Percentiles rank a stretch among this genome's conserved stretches.
Evolutionary conservation across 805 yeast species (phyloP).

Genomic region (Hanseniaspora taiwanica): DNA sequence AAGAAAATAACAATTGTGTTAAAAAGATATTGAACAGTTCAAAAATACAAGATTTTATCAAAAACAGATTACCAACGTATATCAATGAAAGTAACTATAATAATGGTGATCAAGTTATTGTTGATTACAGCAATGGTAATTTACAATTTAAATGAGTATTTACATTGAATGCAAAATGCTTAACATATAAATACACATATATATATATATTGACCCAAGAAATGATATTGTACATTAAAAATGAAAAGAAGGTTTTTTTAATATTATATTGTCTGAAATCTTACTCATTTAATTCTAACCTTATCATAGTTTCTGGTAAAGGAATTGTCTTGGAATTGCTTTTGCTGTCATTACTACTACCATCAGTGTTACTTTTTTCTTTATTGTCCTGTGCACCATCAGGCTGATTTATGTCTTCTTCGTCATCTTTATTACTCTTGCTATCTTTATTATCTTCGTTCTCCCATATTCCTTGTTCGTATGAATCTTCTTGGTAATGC

Average conservation of each 20-base stretch:
- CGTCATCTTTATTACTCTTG: neutral
- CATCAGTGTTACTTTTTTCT: conserved; percentile 24
- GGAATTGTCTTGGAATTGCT: conserved; percentile 26
- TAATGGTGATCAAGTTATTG: conserved; percentile 24
- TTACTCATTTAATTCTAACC: conserved; percentile 30
- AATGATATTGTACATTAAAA: too few relatives aligned
- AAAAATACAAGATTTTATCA: conserved; percentile 7
- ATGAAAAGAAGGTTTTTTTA: neutral
- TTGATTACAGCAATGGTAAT: conserved; percentile 13
- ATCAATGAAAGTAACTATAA: conserved; percentile 24
- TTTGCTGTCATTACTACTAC: conserved; percentile 17
- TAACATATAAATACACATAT: too few relatives aligned
- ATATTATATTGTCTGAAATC: neutral
- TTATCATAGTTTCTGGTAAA: conserved; percentile 52
- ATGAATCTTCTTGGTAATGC: conserved; percentile 21
- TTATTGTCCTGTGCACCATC: conserved; percentile 38
- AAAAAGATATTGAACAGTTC: conserved; percentile 14
- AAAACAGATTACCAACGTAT: neutral
- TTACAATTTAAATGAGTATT: conserved; percentile 6
- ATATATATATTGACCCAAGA: too few relatives aligned
- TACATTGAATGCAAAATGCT: conserved; percentile 2
- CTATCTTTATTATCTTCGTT: too few relatives aligned
- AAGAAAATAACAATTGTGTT: conserved; percentile 7
- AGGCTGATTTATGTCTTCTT: too few relatives aligned
- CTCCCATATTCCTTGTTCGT: conserved; percentile 21